Evolutionary conservation across 1,139 yeast genomes (phyloP), one percentile per base, ranked within the genome.

Genomic region (Taphrina communis): DNA sequence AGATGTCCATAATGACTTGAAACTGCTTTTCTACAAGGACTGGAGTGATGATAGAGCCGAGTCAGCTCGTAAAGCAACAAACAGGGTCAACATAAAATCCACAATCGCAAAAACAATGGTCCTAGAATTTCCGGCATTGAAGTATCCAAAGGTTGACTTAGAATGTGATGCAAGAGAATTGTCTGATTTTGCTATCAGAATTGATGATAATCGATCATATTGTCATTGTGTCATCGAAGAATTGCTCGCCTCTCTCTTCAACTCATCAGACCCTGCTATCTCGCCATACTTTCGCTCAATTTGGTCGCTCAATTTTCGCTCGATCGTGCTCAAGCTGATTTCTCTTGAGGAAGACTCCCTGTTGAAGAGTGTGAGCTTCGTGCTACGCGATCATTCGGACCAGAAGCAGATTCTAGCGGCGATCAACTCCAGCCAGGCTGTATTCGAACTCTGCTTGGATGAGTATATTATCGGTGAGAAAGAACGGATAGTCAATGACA

Each of bases 381-480:
- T n/a, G 7, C 36, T 36, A 42, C 41, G 35, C 42, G n/a, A 21
- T 11, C 38, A 12, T 14, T 7, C 31, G 38, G 31, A 35, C 9
- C 8, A 39, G 12, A 21, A 41, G 25, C n/a, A 48, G 21, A 11
- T n/a, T 41, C 1, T 31, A 14, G 39, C 59, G 19, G 68, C 44
- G 38, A n/a, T 7, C 25, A 21, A 7, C 6, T 57, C 44, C 19
- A 14, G 9, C 19, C 72, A 73, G 48, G 69, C 75, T 1, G 39
- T 70, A 14, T 70, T 71, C 35, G 75, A 73, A 46, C 62, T 73
- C 14, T 69, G 61, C 14, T 50, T 73, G 31, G 73, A 73, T 57
- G 72, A 72, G 36, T 70, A 63, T 51, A 61, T 72, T n/a, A 69
- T 63, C n/a, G 36, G 31, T n/a, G 44, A 56, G 35, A 71, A 71